Evolutionary conservation across 306 rosid genomes (phyloP), one percentile per base, ranked within the genome.

Genomic region (Mimosa pudica): DNA sequence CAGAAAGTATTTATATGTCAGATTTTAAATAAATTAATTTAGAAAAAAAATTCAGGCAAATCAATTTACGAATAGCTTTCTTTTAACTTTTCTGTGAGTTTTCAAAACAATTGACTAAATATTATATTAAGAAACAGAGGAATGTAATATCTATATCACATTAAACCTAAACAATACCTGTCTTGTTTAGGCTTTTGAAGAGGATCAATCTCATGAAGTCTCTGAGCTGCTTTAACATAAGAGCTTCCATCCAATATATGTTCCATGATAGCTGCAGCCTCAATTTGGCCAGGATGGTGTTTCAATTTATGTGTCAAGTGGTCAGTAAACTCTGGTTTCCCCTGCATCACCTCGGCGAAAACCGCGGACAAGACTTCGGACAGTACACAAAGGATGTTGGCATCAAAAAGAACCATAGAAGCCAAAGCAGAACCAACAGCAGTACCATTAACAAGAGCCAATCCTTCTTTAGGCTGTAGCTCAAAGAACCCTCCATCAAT

Each of bases 281-380:
- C 98, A 82, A 94, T 94, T n/a, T 94, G 98, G 7, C 98, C 98
- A 44, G 98, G 98, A 45, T 94, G 98, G 72, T 90, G 98, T 78
- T 94, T 94, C 81, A 94, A 49, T 45, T 89, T 94, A 68, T 94
- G 98, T 0, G 97, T 92, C 87, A 94, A 83, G 61, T 94, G 97
- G 61, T 94, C 98, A 0, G 97, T 90, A 73, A 94, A 94, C 46
- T 94, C 97, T 0, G 94, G 94, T 36, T 92, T 94, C 24, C 98
- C 98, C 57, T 87, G 92, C 98, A 94, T 94, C 24, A 89, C 98
- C 73, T 94, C 97, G 0, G 98, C 93, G 54, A 94, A 94, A 66
- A 94, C 73, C 3, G 97, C 97, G 0, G 98, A 94, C 52, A 92
- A 8, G 8, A 92, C 51, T 48, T 86, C 98, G 0, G 97, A 81